Evolutionary conservation across 495 filamentous ascomycete species (phyloP).

Genomic region (Bacidia gigantensis): DNA sequence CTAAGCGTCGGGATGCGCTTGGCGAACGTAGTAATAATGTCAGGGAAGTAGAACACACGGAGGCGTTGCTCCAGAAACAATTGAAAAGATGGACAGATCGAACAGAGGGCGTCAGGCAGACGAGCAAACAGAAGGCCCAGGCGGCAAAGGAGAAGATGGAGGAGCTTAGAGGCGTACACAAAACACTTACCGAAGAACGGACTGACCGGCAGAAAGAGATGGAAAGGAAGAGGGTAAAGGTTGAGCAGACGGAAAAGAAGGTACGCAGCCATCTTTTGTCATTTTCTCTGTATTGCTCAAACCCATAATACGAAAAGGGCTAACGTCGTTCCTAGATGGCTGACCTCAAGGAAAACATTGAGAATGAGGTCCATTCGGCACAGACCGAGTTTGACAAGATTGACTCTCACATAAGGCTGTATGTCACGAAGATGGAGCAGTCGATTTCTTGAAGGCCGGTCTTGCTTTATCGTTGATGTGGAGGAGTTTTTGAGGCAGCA

Average conservation of each 20-base stretch:
- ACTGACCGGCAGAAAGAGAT: conserved; percentile 76
- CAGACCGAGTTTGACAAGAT: conserved; percentile 91
- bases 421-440: conserved; percentile 98
- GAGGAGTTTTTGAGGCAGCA: too few relatives aligned
- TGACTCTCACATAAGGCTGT: conserved; percentile 91
- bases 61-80: conserved; percentile 71
- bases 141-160: conserved; percentile 79
- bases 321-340: conserved; percentile 58
- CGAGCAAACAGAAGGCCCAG: conserved; percentile 66
- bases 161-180: conserved; percentile 68
- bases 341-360: conserved; percentile 92
- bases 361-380: conserved; percentile 74
- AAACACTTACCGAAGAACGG: conserved; percentile 68
- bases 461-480: too few relatives aligned
- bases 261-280: conserved; percentile 32
- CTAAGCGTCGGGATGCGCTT: conserved; percentile 70
- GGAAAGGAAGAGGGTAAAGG: conserved; percentile 75
- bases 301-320: conserved; percentile 8
- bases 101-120: conserved; percentile 64
- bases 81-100: conserved; percentile 69
- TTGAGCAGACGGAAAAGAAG: conserved; percentile 98
- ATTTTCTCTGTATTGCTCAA: not conserved
- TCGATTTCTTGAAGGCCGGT: conserved; percentile 20
- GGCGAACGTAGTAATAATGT: conserved; percentile 78
- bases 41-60: conserved; percentile 76